Conservation (phyloP, 805 yeast genomes). For the Candida michaelii region DNA sequence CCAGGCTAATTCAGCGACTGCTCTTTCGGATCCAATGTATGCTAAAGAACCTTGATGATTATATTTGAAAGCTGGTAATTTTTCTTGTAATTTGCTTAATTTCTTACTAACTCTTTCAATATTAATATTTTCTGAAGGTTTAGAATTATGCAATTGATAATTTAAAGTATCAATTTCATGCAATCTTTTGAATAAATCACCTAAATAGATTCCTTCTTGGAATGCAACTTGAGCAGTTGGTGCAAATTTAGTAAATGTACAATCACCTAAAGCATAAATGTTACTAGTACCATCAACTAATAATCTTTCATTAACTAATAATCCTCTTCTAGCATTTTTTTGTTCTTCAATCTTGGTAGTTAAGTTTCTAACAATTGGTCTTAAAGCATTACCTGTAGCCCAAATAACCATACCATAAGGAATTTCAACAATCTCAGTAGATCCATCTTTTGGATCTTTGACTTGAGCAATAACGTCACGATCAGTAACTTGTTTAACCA, state of each 20-base stretch:
- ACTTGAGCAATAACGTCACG: conserved; percentile 67
- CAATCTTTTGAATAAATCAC: conserved; percentile 64
- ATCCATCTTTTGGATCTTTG: conserved; percentile 62
- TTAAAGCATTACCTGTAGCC: conserved; percentile 96
- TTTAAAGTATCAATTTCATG: conserved; percentile 61
- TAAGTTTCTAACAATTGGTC: conserved; percentile 68
- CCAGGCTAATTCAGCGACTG: conserved; percentile 86
- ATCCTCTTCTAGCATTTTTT: conserved; percentile 86
- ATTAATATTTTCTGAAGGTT: conserved; percentile 38
- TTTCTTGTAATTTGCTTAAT: conserved; percentile 41
- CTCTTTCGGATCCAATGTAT: conserved; percentile 89
- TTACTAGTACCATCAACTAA: conserved; percentile 81
- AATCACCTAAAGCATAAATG: conserved; percentile 91
- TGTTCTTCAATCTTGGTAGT: conserved; percentile 71
- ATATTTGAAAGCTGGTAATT: conserved; percentile 67
- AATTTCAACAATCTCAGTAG: conserved; percentile 56
- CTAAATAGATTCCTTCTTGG: conserved; percentile 87
- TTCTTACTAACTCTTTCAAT: conserved; percentile 48
- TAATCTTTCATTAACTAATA: conserved; percentile 78
- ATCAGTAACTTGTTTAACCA: conserved; percentile 82
- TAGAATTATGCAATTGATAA: conserved; percentile 41
- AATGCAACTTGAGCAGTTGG: conserved; percentile 98
- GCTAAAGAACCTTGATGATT: conserved; percentile 92
- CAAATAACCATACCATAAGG: conserved; percentile 94
- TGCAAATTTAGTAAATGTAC: conserved; percentile 86